Evolutionary conservation across 1,139 yeast species (phyloP), one percentile per base, ranked within the genome.

Genomic region (Candida albicans): DNA sequence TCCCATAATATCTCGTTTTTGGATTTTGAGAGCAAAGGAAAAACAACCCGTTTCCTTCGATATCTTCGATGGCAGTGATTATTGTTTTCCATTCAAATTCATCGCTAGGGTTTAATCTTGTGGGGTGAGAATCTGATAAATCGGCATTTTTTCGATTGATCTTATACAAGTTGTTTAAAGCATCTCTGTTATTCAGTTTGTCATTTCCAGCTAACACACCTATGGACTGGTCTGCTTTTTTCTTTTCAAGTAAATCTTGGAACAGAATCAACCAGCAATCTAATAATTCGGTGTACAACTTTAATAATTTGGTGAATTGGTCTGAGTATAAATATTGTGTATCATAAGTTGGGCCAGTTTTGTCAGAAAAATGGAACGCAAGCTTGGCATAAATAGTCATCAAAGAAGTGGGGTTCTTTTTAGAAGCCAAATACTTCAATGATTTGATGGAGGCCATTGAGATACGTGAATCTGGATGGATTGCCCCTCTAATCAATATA

Each of bases 1-100:
- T 73, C 1, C 96, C 98, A 45, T 82, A 68, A 48, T 81, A 82
- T 43, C 99, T 73, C 11, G 88, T 77, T 33, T 78, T 74, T 30
- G 87, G 76, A 55, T 90, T 96, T 56, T 89, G 96, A 2, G 96
- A 87, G 57, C 96, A 89, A 27, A 95, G 69, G 58, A 95, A 93
- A 59, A 88, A 93, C 33, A 95, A 66, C 0, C 97, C 99, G 58
- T 91, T 89, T 0, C 99, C 98, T 65, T 95, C 99, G 8, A 91
- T 87, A 52, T 91, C 97, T 61, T 93, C 98, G 40, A 91, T 84
- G 0, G 87, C 84, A 0, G 96, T 85, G 53, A 88, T 82, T 34
- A 88, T 81, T 32, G 81, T 82, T 54, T 87, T 87, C 77, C 91
- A 74, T 55, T 87, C 95, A 37, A 88, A 64, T 46, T 84, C 90